phyloP scores from a whole-genome alignment of 176 grass and related monocot species.

The Juncus effusus region DNA sequence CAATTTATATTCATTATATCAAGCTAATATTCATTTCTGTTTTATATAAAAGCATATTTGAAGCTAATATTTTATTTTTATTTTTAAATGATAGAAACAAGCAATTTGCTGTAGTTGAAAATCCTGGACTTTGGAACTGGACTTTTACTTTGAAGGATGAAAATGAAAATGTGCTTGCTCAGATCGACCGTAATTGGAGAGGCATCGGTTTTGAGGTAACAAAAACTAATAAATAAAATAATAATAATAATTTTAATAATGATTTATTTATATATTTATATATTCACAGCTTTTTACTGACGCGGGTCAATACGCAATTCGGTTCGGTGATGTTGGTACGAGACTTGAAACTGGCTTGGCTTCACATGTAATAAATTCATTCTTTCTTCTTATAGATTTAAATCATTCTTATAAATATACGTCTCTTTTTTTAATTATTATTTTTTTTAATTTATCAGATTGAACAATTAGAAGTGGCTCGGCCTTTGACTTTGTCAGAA shows the following conservation, averaged over 20 bases:
- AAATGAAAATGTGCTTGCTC: constrained; percentile 68
- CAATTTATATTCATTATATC: constrained; percentile 14
- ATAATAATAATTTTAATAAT: too few species aligned
- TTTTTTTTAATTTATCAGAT: constrained; percentile 35
- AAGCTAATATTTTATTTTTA: constrained; percentile 4
- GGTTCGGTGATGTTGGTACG: constrained; percentile 60
- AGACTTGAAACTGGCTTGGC: constrained; percentile 20
- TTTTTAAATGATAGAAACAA: constrained; percentile 52
- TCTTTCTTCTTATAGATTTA: neutral
- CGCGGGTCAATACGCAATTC: constrained; percentile 93
- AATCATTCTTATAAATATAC: neutral
- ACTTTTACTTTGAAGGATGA: constrained; percentile 83
- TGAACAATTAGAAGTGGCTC: constrained; percentile 60
- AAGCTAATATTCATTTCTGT: constrained; percentile 8
- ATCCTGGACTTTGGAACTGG: constrained; percentile 98
- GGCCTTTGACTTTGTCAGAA: constrained; percentile 67
- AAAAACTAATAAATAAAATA: too few species aligned
- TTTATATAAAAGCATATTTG: constrained; percentile 14
- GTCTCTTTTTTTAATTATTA: neutral
- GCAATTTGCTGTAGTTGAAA: constrained; percentile 99
- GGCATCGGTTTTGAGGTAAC: constrained; percentile 90
- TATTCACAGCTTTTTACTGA: constrained; percentile 77
- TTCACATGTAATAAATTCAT: constrained; percentile 37
- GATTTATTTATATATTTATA: too few species aligned
- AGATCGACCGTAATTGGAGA: constrained; percentile 93